Evolutionary conservation across 2,329 filamentous ascomycete genomes (phyloP).

Genomic region (Canariomyces notabilis): DNA sequence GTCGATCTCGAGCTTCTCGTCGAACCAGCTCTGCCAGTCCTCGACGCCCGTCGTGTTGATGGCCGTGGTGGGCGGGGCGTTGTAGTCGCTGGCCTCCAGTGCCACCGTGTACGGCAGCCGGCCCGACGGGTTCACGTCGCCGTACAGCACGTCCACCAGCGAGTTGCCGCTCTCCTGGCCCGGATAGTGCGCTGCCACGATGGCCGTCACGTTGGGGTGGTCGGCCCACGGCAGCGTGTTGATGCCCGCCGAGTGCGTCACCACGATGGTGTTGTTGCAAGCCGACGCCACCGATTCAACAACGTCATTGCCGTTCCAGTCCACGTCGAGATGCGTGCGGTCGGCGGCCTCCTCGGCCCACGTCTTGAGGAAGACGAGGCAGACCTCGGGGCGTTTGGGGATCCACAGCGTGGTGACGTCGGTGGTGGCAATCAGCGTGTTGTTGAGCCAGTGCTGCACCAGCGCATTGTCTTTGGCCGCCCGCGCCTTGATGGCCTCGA

Average conservation of each 20-base stretch:
- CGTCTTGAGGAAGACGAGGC: slow-evolving; percentile 61
- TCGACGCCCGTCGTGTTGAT: too few species aligned
- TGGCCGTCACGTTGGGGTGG: slow-evolving; percentile 49
- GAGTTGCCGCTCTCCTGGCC: slow-evolving; percentile 50
- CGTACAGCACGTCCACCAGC: slow-evolving; percentile 44
- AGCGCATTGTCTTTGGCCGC: too few species aligned
- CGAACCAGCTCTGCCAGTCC: slow-evolving; percentile 39
- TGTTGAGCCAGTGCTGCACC: too few species aligned
- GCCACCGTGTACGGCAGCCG: slow-evolving; percentile 67
- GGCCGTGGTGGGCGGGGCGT: too few species aligned
- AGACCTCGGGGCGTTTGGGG: slow-evolving; percentile 20
- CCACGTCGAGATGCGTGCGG: slow-evolving; percentile 11
- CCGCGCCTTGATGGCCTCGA: too few species aligned
- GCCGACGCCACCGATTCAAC: slow-evolving; percentile 46
- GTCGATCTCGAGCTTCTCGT: slow-evolving; percentile 65
- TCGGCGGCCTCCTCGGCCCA: slow-evolving; percentile 50
- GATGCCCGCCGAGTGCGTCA: slow-evolving; percentile 61
- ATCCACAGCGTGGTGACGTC: too few species aligned
- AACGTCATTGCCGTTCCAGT: slow-evolving; percentile 5
- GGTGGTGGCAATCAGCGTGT: too few species aligned
- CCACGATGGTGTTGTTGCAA: slow-evolving; percentile 53
- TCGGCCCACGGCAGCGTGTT: slow-evolving; percentile 55
- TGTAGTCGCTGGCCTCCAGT: background rate
- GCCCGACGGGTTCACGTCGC: slow-evolving; percentile 52
- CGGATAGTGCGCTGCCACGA: slow-evolving; percentile 49